Base-by-base conservation (phyloP, 805 yeast species). In the Jamesozyma lodderae region DNA sequence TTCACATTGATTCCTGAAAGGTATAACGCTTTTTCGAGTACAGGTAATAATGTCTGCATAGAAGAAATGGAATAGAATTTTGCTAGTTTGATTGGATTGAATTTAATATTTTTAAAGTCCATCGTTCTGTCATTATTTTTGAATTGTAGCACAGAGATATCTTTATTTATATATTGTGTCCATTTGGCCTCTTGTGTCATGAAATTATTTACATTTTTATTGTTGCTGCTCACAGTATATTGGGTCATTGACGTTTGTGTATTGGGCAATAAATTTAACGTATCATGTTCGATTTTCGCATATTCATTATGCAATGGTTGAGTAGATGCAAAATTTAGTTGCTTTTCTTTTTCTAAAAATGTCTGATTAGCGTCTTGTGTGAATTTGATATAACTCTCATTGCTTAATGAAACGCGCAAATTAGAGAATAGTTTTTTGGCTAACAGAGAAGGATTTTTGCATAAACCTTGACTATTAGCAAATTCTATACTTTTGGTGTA, bases 321-420 rank as follows among this genome's bases (percentile, higher is more conserved):
- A 3, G 80, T 66, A 6, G 68, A 61, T 31, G 47, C 37, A 15
- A 37, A 37, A 11, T 31, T 17, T 4, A 17, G 17, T 6, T 31
- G 29, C 30, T 11, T 22, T 31, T 13, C 13, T 10, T 31, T 25
- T 14, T 9, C 20, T 21, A 3, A 5, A n/a, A 16, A 7, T 6
- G 11, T 21, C 16, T 13, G 17, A 21, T 20, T 9, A 3, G 20
- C 32, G 21, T 31, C 31, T 11, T 40, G 38, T 2, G 48, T 40
- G 24, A 41, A 54, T 32, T 36, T 37, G 15, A 51, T 35, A 35
- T 64, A 65, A 15, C 69, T 71, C 7, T 68, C 70, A 46, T 73
- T 78, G n/a, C 69, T 62, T 32, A 76, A 49, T 7, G 73, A 74
- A 32, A 79, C 67, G 41, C 69, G 72, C 37, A 80, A 59, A 23